phyloP scores from a whole-genome alignment of 202 grass and related monocot species.

The Schoenoplectus tabernaemontani region DNA sequence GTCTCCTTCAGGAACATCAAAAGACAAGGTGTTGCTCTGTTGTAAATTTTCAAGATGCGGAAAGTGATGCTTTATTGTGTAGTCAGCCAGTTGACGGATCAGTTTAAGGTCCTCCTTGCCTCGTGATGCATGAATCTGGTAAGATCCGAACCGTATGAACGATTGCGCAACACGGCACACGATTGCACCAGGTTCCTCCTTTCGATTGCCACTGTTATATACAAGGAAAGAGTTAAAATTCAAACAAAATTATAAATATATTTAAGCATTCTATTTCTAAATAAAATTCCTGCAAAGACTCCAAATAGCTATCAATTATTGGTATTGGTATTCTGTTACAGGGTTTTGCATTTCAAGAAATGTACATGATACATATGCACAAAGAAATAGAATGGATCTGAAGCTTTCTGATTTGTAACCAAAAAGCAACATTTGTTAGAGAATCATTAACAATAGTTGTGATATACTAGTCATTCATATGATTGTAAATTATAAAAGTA shows the following conservation, averaged over 20 bases:
- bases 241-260: conserved; percentile 5
- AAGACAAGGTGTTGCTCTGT: conserved; percentile 82
- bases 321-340: too few species aligned
- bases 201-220: conserved; percentile 65
- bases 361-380: too few species aligned
- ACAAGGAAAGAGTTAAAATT: conserved; percentile 15
- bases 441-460: not conserved
- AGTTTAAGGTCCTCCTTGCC: conserved; percentile 66
- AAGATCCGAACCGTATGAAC: conserved; percentile 86
- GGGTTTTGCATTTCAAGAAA: too few species aligned
- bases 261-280: not conserved
- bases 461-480: not conserved
- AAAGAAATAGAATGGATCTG: too few species aligned
- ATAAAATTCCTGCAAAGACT: not conserved
- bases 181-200: conserved; percentile 91
- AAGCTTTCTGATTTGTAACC: not conserved
- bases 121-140: conserved; percentile 64
- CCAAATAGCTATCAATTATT: not conserved
- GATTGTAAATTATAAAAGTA: not conserved
- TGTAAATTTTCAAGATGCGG: conserved; percentile 70
- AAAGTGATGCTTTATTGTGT: conserved; percentile 67
- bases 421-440: not conserved
- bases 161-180: conserved; percentile 81
- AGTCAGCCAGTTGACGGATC: conserved; percentile 57
- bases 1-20: conserved; percentile 56